Base-by-base conservation (phyloP, 2,329 filamentous ascomycete species). In the Colletotrichum sp. region DNA sequence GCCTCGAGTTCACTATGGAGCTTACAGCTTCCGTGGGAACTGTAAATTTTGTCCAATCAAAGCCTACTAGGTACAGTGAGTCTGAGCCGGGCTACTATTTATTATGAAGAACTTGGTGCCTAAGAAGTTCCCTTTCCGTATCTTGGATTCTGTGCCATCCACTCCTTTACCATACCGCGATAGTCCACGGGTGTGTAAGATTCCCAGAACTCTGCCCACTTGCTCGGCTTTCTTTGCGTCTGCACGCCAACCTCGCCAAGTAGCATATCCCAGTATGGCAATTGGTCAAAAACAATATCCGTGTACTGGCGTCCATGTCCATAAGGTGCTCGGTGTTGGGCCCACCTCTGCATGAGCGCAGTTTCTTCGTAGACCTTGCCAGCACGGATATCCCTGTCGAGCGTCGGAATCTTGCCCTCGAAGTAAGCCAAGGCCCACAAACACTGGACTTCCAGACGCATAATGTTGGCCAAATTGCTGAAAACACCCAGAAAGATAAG, bases 361-460 rank as follows among this genome's bases (percentile, higher is more conserved):
- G 88, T 86, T 62, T 89, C 86, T 79, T 78, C 76, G 32, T 66
- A 77, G 7, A 81, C 71, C 22, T 49, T 57, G 7, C 66, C 72
- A 19, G 69, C 11, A 2, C 59, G 39, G 5, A 71, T 36, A 16
- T 79, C 71, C 32, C 32, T n/a, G 4, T 71, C 66, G 7, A 78
- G 16, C 2, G 27, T n/a, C 3, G 78, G 73, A 8, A 93, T 81
- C 25, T 85, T 82, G n/a, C 84, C 86, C 27, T 87, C 83, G 30
- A 94, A 86, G 78, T 90, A 93, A 0, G 91, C 91, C 0, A 89
- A 84, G 27, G 92, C 85, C 90, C 90, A 91, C 4, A 92, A 83
- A 3, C 87, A 89, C 69, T 89, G 87, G 4, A 87, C 78, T 69
- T 90, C 88, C 8, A 88, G 84, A 5, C 87, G 79, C 32, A 87